phyloP scores from a whole-genome alignment of 1,139 yeast species.

The Kurtzmaniella natalensis region DNA sequence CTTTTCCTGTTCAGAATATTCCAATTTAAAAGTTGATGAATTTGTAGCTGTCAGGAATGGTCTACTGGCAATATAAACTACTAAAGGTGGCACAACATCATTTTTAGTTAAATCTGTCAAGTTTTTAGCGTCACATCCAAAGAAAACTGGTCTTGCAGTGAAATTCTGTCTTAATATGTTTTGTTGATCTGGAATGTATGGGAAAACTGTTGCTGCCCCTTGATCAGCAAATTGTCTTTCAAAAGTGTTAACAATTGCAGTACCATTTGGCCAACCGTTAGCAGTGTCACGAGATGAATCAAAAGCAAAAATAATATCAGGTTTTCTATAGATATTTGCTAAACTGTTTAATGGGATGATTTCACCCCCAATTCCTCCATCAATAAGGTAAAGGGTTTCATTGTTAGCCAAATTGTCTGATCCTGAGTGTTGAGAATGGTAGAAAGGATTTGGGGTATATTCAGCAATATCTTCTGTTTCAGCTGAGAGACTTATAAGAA shows the following conservation, averaged over 20 bases:
- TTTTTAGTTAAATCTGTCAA: slow-evolving; percentile 32
- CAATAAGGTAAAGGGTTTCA: slow-evolving; percentile 35
- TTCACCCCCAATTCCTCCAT: slow-evolving; percentile 42
- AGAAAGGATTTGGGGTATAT: slow-evolving; percentile 50
- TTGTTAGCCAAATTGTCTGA: slow-evolving; percentile 23
- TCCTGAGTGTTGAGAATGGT: slow-evolving; percentile 39
- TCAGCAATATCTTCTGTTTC: slow-evolving; percentile 36
- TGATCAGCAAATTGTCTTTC: slow-evolving; percentile 58
- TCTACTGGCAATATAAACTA: slow-evolving; percentile 37
- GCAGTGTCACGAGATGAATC: slow-evolving; percentile 32
- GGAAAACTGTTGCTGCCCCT: slow-evolving; percentile 61
- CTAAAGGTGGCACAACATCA: slow-evolving; percentile 33
- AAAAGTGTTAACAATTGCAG: slow-evolving; percentile 40
- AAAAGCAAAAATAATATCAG: slow-evolving; percentile 37
- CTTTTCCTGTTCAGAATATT: slow-evolving; percentile 31
- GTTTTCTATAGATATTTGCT: slow-evolving; percentile 30
- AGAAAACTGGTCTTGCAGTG: slow-evolving; percentile 40
- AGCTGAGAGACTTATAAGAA: slow-evolving; percentile 42
- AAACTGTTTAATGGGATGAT: slow-evolving; percentile 33
- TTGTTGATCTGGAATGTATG: slow-evolving; percentile 65
- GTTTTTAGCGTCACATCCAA: slow-evolving; percentile 41
- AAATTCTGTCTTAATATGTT: slow-evolving; percentile 32
- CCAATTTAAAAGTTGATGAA: slow-evolving; percentile 31
- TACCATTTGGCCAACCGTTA: slow-evolving; percentile 29
- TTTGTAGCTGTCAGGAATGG: slow-evolving; percentile 37